These are phyloP conservation scores for Quercus wislizeni DNA, from an alignment of 306 rosid species.

Conservation along the genomic window DNA sequence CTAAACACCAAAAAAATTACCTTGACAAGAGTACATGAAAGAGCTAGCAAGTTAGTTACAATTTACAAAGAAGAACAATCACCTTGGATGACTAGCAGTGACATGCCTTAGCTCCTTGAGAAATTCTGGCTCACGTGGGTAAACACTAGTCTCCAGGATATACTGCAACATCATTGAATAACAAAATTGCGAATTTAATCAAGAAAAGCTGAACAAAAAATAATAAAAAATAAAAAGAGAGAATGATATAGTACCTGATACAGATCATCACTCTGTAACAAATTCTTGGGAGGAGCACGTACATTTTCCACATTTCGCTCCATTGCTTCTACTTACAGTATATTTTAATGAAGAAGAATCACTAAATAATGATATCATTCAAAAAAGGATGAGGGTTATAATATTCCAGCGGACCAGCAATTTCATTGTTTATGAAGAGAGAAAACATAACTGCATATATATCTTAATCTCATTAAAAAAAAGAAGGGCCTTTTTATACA, in stretches of 20 bases:
- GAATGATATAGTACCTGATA: neutral
- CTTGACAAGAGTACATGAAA: neutral
- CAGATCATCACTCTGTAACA: neutral
- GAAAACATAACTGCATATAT: too few relatives aligned
- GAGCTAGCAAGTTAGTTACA: neutral
- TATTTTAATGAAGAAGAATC: too few relatives aligned
- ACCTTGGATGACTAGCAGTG: conserved; percentile 41
- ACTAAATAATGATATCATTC: too few relatives aligned
- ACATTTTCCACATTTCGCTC: neutral
- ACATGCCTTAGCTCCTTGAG: conserved; percentile 52
- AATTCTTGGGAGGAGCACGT: neutral
- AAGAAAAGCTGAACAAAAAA: neutral
- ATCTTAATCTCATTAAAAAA: too few relatives aligned
- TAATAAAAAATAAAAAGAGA: neutral
- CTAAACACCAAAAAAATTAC: neutral
- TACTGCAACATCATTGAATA: conserved; percentile 26
- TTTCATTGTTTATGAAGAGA: too few relatives aligned
- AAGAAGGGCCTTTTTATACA: too few relatives aligned
- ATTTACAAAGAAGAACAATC: neutral
- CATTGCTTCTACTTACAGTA: neutral
- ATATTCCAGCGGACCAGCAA: too few relatives aligned
- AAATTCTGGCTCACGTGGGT: conserved; percentile 52
- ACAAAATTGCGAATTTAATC: neutral
- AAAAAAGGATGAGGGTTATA: too few relatives aligned
- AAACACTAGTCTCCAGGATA: conserved; percentile 62